phyloP scores from a whole-genome alignment of 2,329 filamentous ascomycete genomes.

The Verticillium nonalfalfae region DNA sequence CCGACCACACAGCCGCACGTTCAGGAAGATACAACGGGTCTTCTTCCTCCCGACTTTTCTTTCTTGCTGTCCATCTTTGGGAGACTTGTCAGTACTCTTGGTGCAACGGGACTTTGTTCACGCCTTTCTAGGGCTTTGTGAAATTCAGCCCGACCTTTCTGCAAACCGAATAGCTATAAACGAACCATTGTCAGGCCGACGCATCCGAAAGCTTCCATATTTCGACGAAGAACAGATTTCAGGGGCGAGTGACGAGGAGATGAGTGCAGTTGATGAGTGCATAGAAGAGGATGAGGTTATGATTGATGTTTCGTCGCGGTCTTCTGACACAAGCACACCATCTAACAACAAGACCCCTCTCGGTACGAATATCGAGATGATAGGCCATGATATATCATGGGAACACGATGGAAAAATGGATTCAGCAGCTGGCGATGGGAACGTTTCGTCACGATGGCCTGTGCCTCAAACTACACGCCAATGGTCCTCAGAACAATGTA shows the following conservation, averaged over 20 bases:
- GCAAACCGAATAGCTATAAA: not conserved
- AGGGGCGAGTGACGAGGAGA: not conserved
- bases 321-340: too few relatives aligned
- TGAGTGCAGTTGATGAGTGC: not conserved
- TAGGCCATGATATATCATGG: too few relatives aligned
- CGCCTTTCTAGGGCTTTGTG: not conserved
- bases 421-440: too few relatives aligned
- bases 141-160: not conserved
- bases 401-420: too few relatives aligned
- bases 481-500: not conserved
- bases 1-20: not conserved
- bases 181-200: not conserved
- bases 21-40: not conserved
- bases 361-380: too few relatives aligned
- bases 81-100: not conserved
- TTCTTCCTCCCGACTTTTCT: not conserved
- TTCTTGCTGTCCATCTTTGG: not conserved
- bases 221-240: not conserved
- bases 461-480: too few relatives aligned
- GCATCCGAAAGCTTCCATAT: not conserved
- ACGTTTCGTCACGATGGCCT: too few relatives aligned
- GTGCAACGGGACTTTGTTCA: conserved; percentile 1
- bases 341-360: too few relatives aligned
- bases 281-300: not conserved
- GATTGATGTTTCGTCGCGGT: not conserved